Base-by-base conservation (phyloP, 495 filamentous ascomycete genomes). In the Neurospora tetrasperma region DNA sequence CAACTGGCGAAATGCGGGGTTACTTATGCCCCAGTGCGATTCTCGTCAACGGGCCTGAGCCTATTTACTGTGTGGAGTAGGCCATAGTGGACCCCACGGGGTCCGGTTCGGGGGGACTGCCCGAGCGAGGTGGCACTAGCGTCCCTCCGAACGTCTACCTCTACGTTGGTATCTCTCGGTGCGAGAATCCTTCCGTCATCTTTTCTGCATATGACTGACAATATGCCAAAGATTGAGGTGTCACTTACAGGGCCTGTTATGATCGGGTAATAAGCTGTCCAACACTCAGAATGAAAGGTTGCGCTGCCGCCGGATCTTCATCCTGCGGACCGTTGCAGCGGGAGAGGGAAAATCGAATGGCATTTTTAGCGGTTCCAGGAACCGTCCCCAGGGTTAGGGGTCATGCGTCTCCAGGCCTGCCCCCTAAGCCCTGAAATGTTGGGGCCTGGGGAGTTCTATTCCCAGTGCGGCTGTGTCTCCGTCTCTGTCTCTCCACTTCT, bases 391-490 rank as follows among this genome's bases (percentile, higher is more conserved):
- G 54, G 54, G 54, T 66, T 66, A 66, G 54, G 54, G 54, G 27
- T 27, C 54, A 66, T 35, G 54, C 7, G 20, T 11, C 23, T 6
- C 18, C 20, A 23, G 46, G 46, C 20, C 46, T 54, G 20, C 46
- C 12, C 54, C 23, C 54, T 62, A 12, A 35, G 54, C 54, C 27
- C 54, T 62, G 54, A 27, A 54, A 35, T 75, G 74, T 75, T 41
- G 35, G 69, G 72, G 23, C 27, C 54, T 66, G 54, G 3, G 14
- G 12, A 66, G 54, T 66, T 31, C 71, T 76, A 76, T 76, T 76
- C 70, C 75, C 27, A 72, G 69, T 11, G 75, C 42, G 76, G 76
- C 76, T 77, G 74, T 77, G 76, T 76, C 18, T 35, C 31, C 14
- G 18, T 27, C 39, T 5, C 35, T 42, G 0, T 12, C 69, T 70